Evolutionary conservation across 805 yeast species (phyloP), one percentile per base, ranked within the genome.

Genomic region (Myxozyma vanderwaltii): DNA sequence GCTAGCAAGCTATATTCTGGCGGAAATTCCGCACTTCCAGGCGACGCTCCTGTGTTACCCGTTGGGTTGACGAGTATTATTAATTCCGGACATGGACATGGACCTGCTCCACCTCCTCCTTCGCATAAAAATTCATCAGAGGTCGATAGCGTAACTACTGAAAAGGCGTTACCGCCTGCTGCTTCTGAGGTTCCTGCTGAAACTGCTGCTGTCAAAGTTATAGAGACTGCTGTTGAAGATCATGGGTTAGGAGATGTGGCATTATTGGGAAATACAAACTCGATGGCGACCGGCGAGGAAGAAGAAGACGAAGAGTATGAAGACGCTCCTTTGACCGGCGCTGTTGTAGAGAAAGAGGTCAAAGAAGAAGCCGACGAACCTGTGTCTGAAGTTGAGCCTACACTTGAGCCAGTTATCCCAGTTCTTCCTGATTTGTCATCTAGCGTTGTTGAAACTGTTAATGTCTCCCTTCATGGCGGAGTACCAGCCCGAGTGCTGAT

Each of bases 381-480:
- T 8, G 49, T 13, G 23, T 10, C 40, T n/a, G 55, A 36, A 17
- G 26, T 39, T 33, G 27, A 15, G 24, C 45, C 41, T 21, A 76
- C 79, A 70, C 81, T 76, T 63, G 87, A 82, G 69, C 80, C 85
- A 38, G 77, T 81, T 27, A 70, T 36, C 8, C 39, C 79, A 66
- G 74, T 80, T 13, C 70, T 72, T 46, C 80, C 83, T n/a, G 95
- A 94, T 1, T 76, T 92, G 65, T 89, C 86, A 67, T 85, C 91
- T 2, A 86, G 95, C 48, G 77, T 91, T 63, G 91, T 94, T n/a
- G 98, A 92, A 75, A 84, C 88, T 12, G 78, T 89, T 63, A 86
- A 84, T 70, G 96, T 90, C 4, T 79, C 81, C 19, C 85, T 85
- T 72, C 83, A 81, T 63, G 89, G 86, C 68, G 96, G 95, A 19